Conservation (phyloP, 129 eudicot species). For the Deinandra increscens region DNA sequence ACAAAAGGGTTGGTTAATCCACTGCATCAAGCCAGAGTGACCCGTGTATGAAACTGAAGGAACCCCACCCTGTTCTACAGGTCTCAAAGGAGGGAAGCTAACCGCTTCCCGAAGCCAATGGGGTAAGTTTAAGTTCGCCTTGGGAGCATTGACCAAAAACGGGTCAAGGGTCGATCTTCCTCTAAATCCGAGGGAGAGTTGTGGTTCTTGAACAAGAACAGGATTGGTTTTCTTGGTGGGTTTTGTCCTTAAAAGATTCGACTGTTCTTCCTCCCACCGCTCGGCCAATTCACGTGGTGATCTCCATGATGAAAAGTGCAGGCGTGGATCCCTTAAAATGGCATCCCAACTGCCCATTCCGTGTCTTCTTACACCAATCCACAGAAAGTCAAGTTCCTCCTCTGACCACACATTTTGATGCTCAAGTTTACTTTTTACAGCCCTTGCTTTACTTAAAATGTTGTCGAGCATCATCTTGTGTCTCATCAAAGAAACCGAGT, state of each 20-base stretch:
- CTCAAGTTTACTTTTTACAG: slow-evolving; percentile 36
- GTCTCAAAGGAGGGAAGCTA: slow-evolving; percentile 38
- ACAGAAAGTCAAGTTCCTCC: slow-evolving; percentile 73
- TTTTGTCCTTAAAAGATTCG: slow-evolving; percentile 35
- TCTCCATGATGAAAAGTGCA: slow-evolving; percentile 59
- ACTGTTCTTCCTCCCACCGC: slow-evolving; percentile 65
- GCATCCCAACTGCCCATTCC: slow-evolving; percentile 73
- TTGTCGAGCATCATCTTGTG: slow-evolving; percentile 66
- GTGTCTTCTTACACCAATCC: slow-evolving; percentile 81
- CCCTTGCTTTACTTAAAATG: slow-evolving; percentile 50
- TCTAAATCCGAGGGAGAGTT: slow-evolving; percentile 43
- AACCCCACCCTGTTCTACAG: slow-evolving; percentile 7
- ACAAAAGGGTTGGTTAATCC: slow-evolving; percentile 40
- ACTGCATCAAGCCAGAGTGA: slow-evolving; percentile 36
- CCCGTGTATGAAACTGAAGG: slow-evolving; percentile 33
- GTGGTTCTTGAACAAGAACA: slow-evolving; percentile 34
- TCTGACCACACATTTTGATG: slow-evolving; percentile 52
- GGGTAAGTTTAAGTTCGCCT: slow-evolving; percentile 39
- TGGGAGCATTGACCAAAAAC: slow-evolving; percentile 15
- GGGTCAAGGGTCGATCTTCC: slow-evolving; percentile 27
- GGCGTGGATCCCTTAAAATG: slow-evolving; percentile 58
- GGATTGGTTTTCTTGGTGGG: slow-evolving; percentile 27
- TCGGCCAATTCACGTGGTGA: slow-evolving; percentile 57
- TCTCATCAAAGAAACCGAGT: slow-evolving; percentile 41
- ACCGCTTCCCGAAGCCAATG: slow-evolving; percentile 64